Evolutionary conservation across 2,329 filamentous ascomycete species (phyloP), one percentile per base, ranked within the genome.

Genomic region (Fusarium armeniacum): DNA sequence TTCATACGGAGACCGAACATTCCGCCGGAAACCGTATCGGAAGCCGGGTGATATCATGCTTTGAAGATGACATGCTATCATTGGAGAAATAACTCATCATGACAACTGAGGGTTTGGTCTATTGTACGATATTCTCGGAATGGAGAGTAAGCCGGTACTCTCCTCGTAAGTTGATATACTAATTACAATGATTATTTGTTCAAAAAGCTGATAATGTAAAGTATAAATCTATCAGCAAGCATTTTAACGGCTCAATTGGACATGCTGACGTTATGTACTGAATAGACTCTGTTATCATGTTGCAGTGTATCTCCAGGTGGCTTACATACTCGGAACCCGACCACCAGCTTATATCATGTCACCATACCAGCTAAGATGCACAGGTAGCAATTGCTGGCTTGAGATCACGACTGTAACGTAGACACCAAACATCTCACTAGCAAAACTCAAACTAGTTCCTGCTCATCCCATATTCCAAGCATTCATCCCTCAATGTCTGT

Each of bases 311-410:
- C 50, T 16, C 35, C 33, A 35, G 28, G 33, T 33, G 32, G 59
- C 65, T 66, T 49, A 69, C 60, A 53, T 41, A 6, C 30, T 62
- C 66, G 63, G 67, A 65, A 70, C 58, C 67, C 67, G 67, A 70
- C 40, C 54, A 45, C 36, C 55, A 49, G 43, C 51, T 58, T 36
- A 47, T 56, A n/a, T 35, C 30, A 45, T 32, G 10, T 24, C n/a
- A 49, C 10, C 22, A 40, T 26, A 26, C 11, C 35, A 41, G 22
- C 8, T 24, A n/a, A 38, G 15, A 26, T 30, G 6, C 9, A 22
- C 20, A 20, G 24, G 24, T 7, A 26, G 7, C 5, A 26, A 41
- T 56, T 28, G 38, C 62, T 32, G 33, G 56, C 33, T 35, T 20
- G 24, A 18, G 13, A 15, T 28, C 5, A 30, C 7, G 4, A 28